These are phyloP conservation scores for Cytospora schulzeri DNA, from an alignment of 2,329 filamentous ascomycete genomes.

Conservation along the genomic window DNA sequence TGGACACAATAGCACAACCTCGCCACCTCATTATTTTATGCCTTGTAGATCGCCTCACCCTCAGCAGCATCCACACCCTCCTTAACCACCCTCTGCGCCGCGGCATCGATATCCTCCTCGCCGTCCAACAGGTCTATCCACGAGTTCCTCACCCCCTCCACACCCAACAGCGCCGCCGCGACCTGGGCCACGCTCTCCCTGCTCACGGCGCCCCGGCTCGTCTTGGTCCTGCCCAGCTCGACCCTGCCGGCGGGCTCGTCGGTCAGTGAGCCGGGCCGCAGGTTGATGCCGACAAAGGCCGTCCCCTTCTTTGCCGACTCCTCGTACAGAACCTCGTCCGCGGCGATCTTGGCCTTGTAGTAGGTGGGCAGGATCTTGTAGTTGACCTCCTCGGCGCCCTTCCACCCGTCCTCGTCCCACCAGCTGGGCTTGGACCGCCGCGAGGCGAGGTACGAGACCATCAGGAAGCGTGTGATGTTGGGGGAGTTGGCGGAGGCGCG, in stretches of 20 bases:
- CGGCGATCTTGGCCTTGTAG: constrained; percentile 62
- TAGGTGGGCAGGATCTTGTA: constrained; percentile 52
- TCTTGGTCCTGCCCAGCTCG: constrained; percentile 49
- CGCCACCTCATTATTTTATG: constrained; percentile 9
- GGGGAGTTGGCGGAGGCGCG: constrained; percentile 58
- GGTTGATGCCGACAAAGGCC: constrained; percentile 51
- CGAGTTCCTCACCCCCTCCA: constrained; percentile 46
- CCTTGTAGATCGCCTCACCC: constrained; percentile 47
- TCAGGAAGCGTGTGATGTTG: constrained; percentile 61
- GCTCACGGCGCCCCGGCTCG: constrained; percentile 45
- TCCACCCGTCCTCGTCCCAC: constrained; percentile 57
- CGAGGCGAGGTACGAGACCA: constrained; percentile 63
- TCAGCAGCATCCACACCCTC: constrained; percentile 55
- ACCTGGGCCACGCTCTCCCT: constrained; percentile 63
- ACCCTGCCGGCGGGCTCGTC: constrained; percentile 51
- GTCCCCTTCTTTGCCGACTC: constrained; percentile 43
- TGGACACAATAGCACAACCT: neutral
- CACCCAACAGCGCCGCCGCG: constrained; percentile 57
- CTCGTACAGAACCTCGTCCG: constrained; percentile 59
- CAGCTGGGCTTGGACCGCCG: constrained; percentile 55
- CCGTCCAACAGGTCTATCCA: constrained; percentile 62
- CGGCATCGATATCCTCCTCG: constrained; percentile 49
- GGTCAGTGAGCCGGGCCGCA: constrained; percentile 56
- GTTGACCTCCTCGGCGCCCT: constrained; percentile 41
- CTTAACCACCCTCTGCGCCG: constrained; percentile 51